These are phyloP conservation scores for Aeschynomene evenia DNA, from an alignment of 306 rosid species.

Conservation along the genomic window DNA sequence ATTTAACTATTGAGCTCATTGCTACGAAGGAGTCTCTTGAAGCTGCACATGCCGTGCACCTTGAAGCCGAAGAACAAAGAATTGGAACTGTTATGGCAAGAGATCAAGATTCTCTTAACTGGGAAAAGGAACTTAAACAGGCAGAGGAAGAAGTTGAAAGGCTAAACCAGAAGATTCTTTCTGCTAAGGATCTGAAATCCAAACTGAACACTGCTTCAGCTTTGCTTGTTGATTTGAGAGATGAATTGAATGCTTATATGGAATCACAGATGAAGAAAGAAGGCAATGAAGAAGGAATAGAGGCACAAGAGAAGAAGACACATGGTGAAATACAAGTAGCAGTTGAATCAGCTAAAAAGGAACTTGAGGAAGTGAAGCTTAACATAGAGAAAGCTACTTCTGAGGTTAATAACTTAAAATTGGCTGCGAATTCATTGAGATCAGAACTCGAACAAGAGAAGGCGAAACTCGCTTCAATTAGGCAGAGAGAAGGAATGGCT, in stretches of 20 bases:
- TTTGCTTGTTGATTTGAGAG: slow-evolving; percentile 66
- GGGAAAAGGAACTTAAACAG: slow-evolving; percentile 82
- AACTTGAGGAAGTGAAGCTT: slow-evolving; percentile 77
- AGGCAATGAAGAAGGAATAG: slow-evolving; percentile 40
- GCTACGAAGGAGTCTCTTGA: slow-evolving; percentile 79
- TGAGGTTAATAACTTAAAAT: slow-evolving; percentile 71
- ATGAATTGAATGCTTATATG: slow-evolving; percentile 75
- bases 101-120: slow-evolving; percentile 82
- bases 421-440: slow-evolving; percentile 64
- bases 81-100: slow-evolving; percentile 88
- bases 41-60: slow-evolving; percentile 83
- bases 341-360: slow-evolving; percentile 74
- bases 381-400: slow-evolving; percentile 74
- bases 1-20: slow-evolving; percentile 84
- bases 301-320: slow-evolving; percentile 47
- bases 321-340: slow-evolving; percentile 67
- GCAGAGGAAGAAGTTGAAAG: slow-evolving; percentile 67
- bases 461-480: slow-evolving; percentile 52
- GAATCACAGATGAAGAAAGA: slow-evolving; percentile 59
- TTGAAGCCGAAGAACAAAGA: slow-evolving; percentile 94
- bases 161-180: slow-evolving; percentile 65
- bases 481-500: slow-evolving; percentile 96
- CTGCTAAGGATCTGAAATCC: slow-evolving; percentile 71
- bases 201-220: slow-evolving; percentile 62
- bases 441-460: slow-evolving; percentile 75